phyloP scores from a whole-genome alignment of 2,329 filamentous ascomycete genomes.

The Fusarium udum region DNA sequence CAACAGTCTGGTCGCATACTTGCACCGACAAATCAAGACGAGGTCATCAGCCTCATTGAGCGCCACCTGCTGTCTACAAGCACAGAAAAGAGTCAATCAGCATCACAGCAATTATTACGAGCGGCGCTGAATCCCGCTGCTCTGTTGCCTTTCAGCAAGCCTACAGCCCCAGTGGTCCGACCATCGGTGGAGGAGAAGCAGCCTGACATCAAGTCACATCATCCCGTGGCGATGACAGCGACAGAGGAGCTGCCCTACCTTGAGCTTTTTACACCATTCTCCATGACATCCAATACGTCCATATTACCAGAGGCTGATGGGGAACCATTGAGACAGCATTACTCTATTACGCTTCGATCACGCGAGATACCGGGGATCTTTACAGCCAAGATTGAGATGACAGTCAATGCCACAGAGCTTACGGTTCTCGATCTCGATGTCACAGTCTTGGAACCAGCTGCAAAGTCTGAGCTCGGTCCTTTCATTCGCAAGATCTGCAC shows the following conservation, averaged over 20 bases:
- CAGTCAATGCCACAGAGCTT: conserved; percentile 63
- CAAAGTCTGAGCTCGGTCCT: conserved; percentile 65
- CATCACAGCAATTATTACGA: conserved; percentile 56
- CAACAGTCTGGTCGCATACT: conserved; percentile 52
- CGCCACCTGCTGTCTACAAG: conserved; percentile 52
- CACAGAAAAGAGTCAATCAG: conserved; percentile 38
- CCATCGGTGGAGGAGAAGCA: conserved; percentile 44
- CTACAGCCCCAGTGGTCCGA: conserved; percentile 40
- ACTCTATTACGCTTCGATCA: conserved; percentile 62
- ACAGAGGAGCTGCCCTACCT: conserved; percentile 75
- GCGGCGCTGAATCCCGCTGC: conserved; percentile 61
- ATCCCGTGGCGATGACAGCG: conserved; percentile 69
- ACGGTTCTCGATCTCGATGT: conserved; percentile 64
- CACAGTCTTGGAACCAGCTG: conserved; percentile 64
- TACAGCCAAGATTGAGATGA: conserved; percentile 65
- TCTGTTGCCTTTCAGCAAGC: conserved; percentile 61
- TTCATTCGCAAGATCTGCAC: conserved; percentile 59
- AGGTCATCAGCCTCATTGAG: conserved; percentile 53
- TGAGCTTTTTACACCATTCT: conserved; percentile 75
- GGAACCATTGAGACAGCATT: conserved; percentile 59
- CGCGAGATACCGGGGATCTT: conserved; percentile 62
- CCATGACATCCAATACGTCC: conserved; percentile 64
- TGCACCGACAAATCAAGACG: conserved; percentile 48
- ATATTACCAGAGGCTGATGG: conserved; percentile 51
- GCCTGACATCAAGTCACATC: conserved; percentile 66